phyloP scores from a whole-genome alignment of 768 basidiomycete species.

The Rubroboletus satanas region DNA sequence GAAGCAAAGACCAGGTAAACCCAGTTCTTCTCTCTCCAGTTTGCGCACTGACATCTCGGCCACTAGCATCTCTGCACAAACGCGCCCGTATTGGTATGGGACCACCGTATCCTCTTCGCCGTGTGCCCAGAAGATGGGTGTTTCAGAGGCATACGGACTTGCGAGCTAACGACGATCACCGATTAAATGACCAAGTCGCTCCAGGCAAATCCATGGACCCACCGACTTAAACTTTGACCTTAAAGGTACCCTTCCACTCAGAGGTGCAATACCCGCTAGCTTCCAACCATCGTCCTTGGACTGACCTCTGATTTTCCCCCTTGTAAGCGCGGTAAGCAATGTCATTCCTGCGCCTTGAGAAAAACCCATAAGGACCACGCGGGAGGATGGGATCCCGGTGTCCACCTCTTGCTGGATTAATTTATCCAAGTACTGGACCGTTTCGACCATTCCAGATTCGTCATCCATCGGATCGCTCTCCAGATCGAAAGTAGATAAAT shows the following conservation, averaged over 20 bases:
- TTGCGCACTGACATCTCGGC: background rate
- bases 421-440: background rate
- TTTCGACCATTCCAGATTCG: background rate
- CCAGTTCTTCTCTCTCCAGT: background rate
- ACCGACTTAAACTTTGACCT: background rate
- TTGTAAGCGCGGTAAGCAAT: slow-evolving; percentile 2
- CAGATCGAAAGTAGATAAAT: background rate
- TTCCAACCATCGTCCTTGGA: background rate
- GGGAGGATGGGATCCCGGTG: background rate
- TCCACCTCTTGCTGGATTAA: background rate
- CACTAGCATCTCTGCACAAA: background rate
- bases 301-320: background rate
- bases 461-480: background rate
- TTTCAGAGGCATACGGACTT: background rate
- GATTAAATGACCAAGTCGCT: background rate
- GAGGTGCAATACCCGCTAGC: slow-evolving; percentile 1
- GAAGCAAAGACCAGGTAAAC: slow-evolving; percentile 4
- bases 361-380: background rate
- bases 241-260: background rate
- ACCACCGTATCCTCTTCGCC: slow-evolving; percentile 1
- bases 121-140: background rate
- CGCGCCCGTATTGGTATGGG: background rate
- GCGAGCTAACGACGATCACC: background rate
- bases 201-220: background rate
- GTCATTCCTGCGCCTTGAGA: slow-evolving; percentile 5